Base-by-base conservation (phyloP, 2,329 filamentous ascomycete genomes). In the Nigrograna mackinnonii region DNA sequence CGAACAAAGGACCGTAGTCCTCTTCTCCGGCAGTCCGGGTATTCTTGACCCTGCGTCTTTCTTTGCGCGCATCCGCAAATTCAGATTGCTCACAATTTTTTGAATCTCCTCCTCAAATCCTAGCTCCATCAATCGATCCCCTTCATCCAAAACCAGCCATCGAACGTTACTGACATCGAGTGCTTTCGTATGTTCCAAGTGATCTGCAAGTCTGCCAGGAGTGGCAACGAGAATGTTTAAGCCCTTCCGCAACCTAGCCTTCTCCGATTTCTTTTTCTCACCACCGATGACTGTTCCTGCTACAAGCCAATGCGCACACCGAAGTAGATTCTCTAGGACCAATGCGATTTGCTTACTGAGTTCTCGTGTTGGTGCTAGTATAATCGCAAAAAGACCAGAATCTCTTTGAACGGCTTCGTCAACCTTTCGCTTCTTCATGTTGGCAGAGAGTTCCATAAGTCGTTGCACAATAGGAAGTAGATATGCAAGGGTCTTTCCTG, bases 401-500 rank as follows among this genome's bases (percentile, higher is more conserved):
- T 92, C 85, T 52, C 94, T 80, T 58, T 91, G 85, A 34, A 96
- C 81, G 58, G 73, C 57, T 43, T 69, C 63, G 39, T 63, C 56
- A 22, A 56, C 58, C 49, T 66, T 64, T 51, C 41, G 67, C 73
- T 58, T 66, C 58, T 69, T 73, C 66, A 71, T 73, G 43, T 67
- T 68, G 62, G 66, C 80, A 54, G 77, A 89, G 21, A 97, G 78
- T 12, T 84, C 79, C 68, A 96, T 82, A 16, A 99, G 86, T 18
- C 91, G 81, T 64, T 99, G 89, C 17, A 99, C 84, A 35, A 99
- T 87, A 2, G 94, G 94, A 5, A 99, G 74, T 4, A 99, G 78
- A 66, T 99, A 99, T n/a, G 94, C 89, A 46, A 99, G 73, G 0
- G 94, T 99, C 73, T 99, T 99, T 71, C 94, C 94, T 0, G 94